Conservation (phyloP, 179 eudicot genomes). For the Beta corolliflora region DNA sequence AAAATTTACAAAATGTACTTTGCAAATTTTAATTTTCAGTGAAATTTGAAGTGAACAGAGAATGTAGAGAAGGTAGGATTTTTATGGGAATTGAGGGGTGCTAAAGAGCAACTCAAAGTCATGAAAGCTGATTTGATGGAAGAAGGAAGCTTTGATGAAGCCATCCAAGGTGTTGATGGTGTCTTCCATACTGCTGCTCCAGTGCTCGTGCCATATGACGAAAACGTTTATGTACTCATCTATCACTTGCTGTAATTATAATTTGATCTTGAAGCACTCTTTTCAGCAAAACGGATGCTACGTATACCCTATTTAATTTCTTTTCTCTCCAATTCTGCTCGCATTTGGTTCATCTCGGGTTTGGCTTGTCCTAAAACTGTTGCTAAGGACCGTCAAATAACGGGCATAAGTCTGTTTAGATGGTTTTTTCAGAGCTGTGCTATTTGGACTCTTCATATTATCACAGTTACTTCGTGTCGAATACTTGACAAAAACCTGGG, state of each 20-base stretch:
- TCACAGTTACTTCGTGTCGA: no score
- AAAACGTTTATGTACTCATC: slow-evolving; percentile 61
- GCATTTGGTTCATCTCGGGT: no score
- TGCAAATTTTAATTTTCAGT: not conserved
- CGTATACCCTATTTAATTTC: not conserved
- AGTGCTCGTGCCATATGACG: slow-evolving; percentile 62
- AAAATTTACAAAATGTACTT: not conserved
- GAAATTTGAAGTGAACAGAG: slow-evolving; percentile 34
- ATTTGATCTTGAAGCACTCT: not conserved
- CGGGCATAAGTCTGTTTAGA: not conserved
- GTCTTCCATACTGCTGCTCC: slow-evolving; percentile 94
- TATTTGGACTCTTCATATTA: no score
- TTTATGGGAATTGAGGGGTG: slow-evolving; percentile 74
- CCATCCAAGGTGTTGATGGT: slow-evolving; percentile 73
- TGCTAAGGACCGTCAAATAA: no score
- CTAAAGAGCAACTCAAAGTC: slow-evolving; percentile 74
- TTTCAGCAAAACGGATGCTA: not conserved
- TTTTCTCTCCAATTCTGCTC: not conserved
- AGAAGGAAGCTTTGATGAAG: slow-evolving; percentile 86
- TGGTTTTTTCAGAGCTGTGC: no score
- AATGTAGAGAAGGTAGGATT: slow-evolving; percentile 63
- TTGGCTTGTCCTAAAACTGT: no score
- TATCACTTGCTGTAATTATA: not conserved
- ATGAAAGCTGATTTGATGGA: slow-evolving; percentile 78
- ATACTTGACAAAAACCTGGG: no score